These are phyloP conservation scores for Hebeloma cylindrosporum DNA, from an alignment of 768 basidiomycete genomes.

Conservation along the genomic window DNA sequence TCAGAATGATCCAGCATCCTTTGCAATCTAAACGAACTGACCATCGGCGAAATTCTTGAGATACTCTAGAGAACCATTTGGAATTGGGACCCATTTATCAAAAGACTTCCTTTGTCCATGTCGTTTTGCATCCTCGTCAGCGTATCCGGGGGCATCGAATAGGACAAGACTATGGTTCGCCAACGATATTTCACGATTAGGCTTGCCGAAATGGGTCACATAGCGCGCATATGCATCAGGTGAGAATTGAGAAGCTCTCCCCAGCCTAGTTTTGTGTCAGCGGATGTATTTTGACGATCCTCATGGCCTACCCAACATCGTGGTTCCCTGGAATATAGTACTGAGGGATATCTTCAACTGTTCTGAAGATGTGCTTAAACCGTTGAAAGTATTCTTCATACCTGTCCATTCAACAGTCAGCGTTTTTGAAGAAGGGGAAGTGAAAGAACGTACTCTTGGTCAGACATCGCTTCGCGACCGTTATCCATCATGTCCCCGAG, in stretches of 20 bases:
- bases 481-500: constrained; percentile 94
- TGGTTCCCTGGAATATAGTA: constrained; percentile 90
- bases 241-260: constrained; percentile 44
- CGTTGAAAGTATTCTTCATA: constrained; percentile 68
- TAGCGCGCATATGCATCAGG: constrained; percentile 56
- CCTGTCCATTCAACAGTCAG: constrained; percentile 51
- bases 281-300: background rate
- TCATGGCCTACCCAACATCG: constrained; percentile 65
- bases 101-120: constrained; percentile 38
- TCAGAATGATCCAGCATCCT: constrained; percentile 3
- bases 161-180: constrained; percentile 74
- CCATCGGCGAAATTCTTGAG: constrained; percentile 43
- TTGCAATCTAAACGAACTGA: constrained; percentile 16
- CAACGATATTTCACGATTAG: constrained; percentile 61
- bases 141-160: constrained; percentile 70
- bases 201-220: constrained; percentile 69
- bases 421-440: background rate
- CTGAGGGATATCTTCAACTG: constrained; percentile 45
- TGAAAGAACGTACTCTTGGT: constrained; percentile 57
- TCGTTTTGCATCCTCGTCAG: constrained; percentile 70
- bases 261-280: constrained; percentile 44
- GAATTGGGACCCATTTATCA: constrained; percentile 47
- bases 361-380: constrained; percentile 70
- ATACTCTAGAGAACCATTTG: constrained; percentile 55
- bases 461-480: constrained; percentile 64